Evolutionary conservation across 768 basidiomycete genomes (phyloP).

Genomic region (Russula sp.): DNA sequence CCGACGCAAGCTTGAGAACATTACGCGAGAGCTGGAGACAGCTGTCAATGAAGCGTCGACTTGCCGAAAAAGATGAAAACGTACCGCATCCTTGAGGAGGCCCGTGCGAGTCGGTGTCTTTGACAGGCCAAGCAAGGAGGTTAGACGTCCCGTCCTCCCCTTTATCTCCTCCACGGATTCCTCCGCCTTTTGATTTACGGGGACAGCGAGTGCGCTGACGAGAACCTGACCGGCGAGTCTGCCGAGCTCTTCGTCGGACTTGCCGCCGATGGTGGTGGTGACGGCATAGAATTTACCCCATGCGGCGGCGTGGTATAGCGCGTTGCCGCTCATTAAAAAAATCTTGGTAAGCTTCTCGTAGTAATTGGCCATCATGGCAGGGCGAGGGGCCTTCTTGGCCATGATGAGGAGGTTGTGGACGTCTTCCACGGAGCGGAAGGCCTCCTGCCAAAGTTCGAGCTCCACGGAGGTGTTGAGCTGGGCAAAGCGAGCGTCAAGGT

Average conservation of each 20-base stretch:
- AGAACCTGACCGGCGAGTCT: constrained; percentile 87
- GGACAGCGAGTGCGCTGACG: constrained; percentile 88
- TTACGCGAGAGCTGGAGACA: constrained; percentile 64
- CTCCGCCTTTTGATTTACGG: constrained; percentile 60
- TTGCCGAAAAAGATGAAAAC: constrained; percentile 28
- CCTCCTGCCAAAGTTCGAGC: constrained; percentile 98
- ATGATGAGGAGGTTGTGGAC: constrained; percentile 92
- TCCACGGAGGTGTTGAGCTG: constrained; percentile 96
- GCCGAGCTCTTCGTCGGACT: constrained; percentile 69
- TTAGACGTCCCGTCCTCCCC: constrained; percentile 70
- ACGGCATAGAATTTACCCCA: constrained; percentile 84
- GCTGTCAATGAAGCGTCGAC: neutral
- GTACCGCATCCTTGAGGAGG: constrained; percentile 80
- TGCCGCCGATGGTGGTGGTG: constrained; percentile 65
- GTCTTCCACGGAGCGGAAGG: constrained; percentile 97
- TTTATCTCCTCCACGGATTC: constrained; percentile 45
- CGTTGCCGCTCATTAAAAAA: constrained; percentile 92
- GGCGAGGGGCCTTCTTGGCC: constrained; percentile 89
- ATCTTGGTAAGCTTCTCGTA: constrained; percentile 97
- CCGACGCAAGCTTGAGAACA: constrained; percentile 73
- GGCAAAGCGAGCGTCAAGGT: constrained; percentile 94
- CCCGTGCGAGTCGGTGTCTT: constrained; percentile 84
- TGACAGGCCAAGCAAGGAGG: constrained; percentile 76
- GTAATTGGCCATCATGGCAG: constrained; percentile 97
- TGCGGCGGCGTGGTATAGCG: constrained; percentile 93